These are phyloP conservation scores for Saccharum officinarum DNA, from an alignment of 176 grass and related monocot genomes.

Conservation along the genomic window DNA sequence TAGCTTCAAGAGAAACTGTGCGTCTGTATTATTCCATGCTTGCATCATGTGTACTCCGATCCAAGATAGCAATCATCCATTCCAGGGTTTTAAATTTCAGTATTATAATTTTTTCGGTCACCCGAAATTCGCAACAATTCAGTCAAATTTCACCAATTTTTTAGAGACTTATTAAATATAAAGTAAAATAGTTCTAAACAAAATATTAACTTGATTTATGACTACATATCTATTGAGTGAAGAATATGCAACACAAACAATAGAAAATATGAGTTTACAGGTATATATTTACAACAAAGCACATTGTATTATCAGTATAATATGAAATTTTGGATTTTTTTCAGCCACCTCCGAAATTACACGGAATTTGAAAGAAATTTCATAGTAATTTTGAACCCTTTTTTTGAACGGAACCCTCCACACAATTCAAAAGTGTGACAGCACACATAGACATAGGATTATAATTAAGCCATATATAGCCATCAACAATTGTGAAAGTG, in stretches of 20 bases:
- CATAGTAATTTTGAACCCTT: not conserved
- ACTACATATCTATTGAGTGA: not conserved
- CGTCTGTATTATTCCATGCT: conserved; percentile 20
- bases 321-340: not conserved
- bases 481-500: not conserved
- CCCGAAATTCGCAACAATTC: not conserved
- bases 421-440: not conserved
- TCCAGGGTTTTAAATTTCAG: not conserved
- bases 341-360: not conserved
- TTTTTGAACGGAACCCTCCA: not conserved
- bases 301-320: not conserved
- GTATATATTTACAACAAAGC: not conserved
- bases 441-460: not conserved
- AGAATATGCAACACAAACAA: not conserved
- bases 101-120: not conserved
- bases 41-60: not conserved
- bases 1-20: not conserved
- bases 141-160: not conserved
- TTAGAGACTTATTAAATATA: no score
- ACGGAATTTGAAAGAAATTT: not conserved
- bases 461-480: not conserved
- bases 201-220: not conserved
- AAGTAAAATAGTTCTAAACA: not conserved
- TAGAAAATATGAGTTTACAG: not conserved
- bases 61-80: not conserved